Evolutionary conservation across 192 early-diverging fungal species (phyloP), one percentile per base, ranked within the genome.

Genomic region (Entomortierella parvispora): DNA sequence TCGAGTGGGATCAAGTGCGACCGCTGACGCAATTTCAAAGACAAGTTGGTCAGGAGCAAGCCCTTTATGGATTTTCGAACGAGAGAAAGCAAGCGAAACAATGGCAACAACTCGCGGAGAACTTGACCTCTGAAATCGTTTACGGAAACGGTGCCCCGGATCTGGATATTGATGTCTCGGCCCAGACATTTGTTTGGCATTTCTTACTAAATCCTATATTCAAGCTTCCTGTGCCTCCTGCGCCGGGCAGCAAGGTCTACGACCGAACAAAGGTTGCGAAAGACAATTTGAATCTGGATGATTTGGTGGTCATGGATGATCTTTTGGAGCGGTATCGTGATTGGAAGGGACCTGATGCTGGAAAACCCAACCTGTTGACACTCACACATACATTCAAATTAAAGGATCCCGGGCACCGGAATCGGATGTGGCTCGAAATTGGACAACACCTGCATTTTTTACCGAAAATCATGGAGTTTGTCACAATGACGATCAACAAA

Each of bases 1-100:
- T 77, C 17, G 74, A 68, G 25, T 77, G 74, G 74, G 59, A 67
- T 28, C 15, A 48, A 4, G 58, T 76, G 7, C 57, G 71, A 44
- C 71, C 71, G 2, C 12, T 76, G 26, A 76, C 51, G 2, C n/a
- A 49, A 1, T 52, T 31, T 1, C 71, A 76, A 50, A 45, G 47
- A 22, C 29, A 32, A 9, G 65, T 67, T 9, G 71, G 74, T 4
- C 44, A 53, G 7, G 54, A 52, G 9, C 74, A 58, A 11, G 58
- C 66, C 51, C 37, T 47, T 20, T 3, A 4, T 28, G 50, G 37
- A 28, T 12, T 29, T 9, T 10, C 50, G 23, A 12, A 18, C 8
- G 34, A 9, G 1, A 32, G 47, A 2, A 40, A 25, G 28, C 47
- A 53, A n/a, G 58, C 44, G 22, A 28, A 58, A 2, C 25, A 22